Base-by-base conservation (phyloP, 1,284 basidiomycete genomes). In the Waitea zeae region DNA sequence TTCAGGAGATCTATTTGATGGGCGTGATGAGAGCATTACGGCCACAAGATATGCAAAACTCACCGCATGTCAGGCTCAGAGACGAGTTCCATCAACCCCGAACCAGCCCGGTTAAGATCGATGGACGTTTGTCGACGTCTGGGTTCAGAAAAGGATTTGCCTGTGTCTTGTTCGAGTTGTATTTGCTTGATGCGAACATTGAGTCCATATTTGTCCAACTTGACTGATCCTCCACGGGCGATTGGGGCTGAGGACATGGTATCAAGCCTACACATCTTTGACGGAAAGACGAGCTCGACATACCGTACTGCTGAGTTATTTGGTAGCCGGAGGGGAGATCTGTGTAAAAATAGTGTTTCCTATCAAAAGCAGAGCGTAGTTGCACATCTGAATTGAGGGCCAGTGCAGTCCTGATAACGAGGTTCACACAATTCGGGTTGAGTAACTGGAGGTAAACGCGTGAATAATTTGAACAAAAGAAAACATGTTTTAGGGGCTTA, bases 311-410 rank as follows among this genome's bases (percentile, higher is more conserved):
- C 49, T 97, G 93, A 0, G 93, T 97, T 42, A 97, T 93, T 57
- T 99, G 95, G 54, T 92, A 98, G 0, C 92, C 93, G 3, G 80
- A 64, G 0, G 95, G 89, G 20, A 96, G 67, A 54, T 98, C 93
- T 1, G 87, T 72, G 51, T 99, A 98, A 55, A 97, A 97, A 52
- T 98, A 99, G 52, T 98, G 93, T 52, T 99, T 99, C 44, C 93
- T 65, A 55, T 99, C 93, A 44, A 96, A 96, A 1, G 80, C 66
- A 1, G 84, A 92, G n/a, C 66, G 62, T 0, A 45, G 45, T 45
- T 86, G 81, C 6, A 97, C 64, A 0, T 67, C 44, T 30, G 83
- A 77, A 22, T 75, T 59, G 20, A 98, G 63, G 1, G 92, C 90
- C 1, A 93, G 48, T 0, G 90, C 82, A 0, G 89, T 82, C 12